Conservation (phyloP, 2,329 filamentous ascomycete genomes). For the Pseudogymnoascus sp. region DNA sequence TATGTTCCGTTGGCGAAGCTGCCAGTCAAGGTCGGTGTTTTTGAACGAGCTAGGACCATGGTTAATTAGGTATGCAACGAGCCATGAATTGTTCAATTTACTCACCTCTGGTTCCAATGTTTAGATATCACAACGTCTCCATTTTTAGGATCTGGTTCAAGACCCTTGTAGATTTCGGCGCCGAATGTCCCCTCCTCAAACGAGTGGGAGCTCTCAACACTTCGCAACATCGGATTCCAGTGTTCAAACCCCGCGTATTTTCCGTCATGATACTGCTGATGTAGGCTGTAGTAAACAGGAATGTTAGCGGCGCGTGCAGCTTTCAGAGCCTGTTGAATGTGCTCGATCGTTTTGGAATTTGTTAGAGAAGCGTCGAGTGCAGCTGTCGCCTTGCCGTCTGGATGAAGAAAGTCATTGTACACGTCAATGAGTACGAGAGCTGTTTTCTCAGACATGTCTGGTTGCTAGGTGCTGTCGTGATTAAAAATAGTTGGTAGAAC, state of each 20-base stretch:
- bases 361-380: conserved; percentile 24
- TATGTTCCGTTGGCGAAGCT: conserved; percentile 29
- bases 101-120: conserved; percentile 29
- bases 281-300: conserved; percentile 31
- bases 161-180: conserved; percentile 25
- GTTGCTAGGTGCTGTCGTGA: neutral
- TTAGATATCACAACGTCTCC: conserved; percentile 29
- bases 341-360: conserved; percentile 23
- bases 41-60: conserved; percentile 23
- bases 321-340: conserved; percentile 23
- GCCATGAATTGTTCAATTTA: neutral
- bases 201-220: conserved; percentile 16
- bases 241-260: conserved; percentile 27
- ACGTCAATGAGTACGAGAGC: conserved; percentile 24
- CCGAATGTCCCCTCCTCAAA: conserved; percentile 29
- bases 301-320: conserved; percentile 23
- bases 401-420: conserved; percentile 26
- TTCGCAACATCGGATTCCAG: conserved; percentile 18
- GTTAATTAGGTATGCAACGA: neutral
- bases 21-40: conserved; percentile 32
- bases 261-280: conserved; percentile 24
- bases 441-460: conserved; percentile 14
- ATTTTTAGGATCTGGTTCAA: conserved; percentile 25
- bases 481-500: neutral
- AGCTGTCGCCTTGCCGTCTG: conserved; percentile 21